A percentile compares a stretch with the other conserved stretches of the same genome.
phyloP scores from a whole-genome alignment of 164 flowering plant genomes.

The Vitis cinerea region DNA sequence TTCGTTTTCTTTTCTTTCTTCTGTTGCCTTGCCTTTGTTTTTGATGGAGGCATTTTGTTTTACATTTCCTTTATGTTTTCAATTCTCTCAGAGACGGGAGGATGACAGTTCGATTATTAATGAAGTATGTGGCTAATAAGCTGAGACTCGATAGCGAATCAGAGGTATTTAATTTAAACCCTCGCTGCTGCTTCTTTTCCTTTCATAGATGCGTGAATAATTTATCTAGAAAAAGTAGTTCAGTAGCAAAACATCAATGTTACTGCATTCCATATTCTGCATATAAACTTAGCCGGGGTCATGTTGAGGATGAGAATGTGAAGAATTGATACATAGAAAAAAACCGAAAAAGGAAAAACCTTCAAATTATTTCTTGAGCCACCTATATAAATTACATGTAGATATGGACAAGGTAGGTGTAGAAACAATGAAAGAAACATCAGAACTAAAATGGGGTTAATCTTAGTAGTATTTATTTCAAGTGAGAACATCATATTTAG shows the following conservation, averaged over 20 bases:
- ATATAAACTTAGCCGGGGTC: neutral
- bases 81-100: slow-evolving; percentile 62
- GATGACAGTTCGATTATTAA: slow-evolving; percentile 80
- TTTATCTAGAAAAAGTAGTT: no score
- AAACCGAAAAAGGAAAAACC: slow-evolving; percentile 6
- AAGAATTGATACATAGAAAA: no score
- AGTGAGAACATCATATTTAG: slow-evolving; percentile 37
- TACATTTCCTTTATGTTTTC: neutral
- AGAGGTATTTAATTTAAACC: slow-evolving; percentile 64
- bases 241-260: neutral
- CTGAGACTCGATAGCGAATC: slow-evolving; percentile 85
- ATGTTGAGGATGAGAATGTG: no score
- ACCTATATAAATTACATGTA: neutral
- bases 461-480: slow-evolving; percentile 7
- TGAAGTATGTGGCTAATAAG: slow-evolving; percentile 90
- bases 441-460: slow-evolving; percentile 38
- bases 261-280: neutral
- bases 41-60: neutral
- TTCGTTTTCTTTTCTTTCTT: neutral
- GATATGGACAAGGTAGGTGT: slow-evolving; percentile 17
- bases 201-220: neutral
- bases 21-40: neutral
- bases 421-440: slow-evolving; percentile 55
- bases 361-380: neutral
- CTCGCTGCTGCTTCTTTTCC: neutral